Evolutionary conservation across 2,329 filamentous ascomycete species (phyloP).

Genomic region (Pseudomassariella vexata): DNA sequence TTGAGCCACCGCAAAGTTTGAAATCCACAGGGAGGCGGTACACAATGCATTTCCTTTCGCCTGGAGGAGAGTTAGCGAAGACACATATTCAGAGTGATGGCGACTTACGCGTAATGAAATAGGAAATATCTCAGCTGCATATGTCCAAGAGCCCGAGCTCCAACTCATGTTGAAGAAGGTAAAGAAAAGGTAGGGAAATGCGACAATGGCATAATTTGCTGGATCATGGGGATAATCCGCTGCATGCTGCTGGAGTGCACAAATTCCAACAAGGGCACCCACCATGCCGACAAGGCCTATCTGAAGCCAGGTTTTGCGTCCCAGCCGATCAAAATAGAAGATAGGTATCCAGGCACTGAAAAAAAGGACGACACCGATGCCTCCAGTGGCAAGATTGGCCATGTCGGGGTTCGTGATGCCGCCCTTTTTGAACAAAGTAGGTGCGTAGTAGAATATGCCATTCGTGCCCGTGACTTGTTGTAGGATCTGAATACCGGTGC

Average conservation of each 20-base stretch:
- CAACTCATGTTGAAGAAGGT: conserved; percentile 25
- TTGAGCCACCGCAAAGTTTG: conserved; percentile 17
- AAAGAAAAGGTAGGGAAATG: conserved; percentile 23
- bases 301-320: conserved; percentile 24
- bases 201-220: conserved; percentile 20
- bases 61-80: conserved; percentile 12
- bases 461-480: conserved; percentile 14
- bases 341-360: conserved; percentile 23
- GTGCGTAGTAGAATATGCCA: conserved; percentile 15
- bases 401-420: conserved; percentile 17
- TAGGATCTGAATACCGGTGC: conserved; percentile 12
- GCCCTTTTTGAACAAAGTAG: conserved; percentile 14
- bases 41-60: conserved; percentile 23
- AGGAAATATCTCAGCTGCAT: conserved; percentile 25
- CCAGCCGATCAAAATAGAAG: conserved; percentile 23
- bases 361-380: conserved; percentile 22
- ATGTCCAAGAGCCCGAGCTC: conserved; percentile 23
- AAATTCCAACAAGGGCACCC: conserved; percentile 19
- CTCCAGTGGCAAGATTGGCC: conserved; percentile 22
- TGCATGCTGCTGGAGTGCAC: conserved; percentile 20
- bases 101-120: conserved; percentile 18
- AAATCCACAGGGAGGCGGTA: conserved; percentile 21
- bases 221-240: conserved; percentile 16
- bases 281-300: conserved; percentile 22
- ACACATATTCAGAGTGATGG: background rate